Percentiles rank a stretch among this genome's conserved stretches.
Conservation (phyloP, 2,329 filamentous ascomycete species). For the Phialophora expanda region DNA sequence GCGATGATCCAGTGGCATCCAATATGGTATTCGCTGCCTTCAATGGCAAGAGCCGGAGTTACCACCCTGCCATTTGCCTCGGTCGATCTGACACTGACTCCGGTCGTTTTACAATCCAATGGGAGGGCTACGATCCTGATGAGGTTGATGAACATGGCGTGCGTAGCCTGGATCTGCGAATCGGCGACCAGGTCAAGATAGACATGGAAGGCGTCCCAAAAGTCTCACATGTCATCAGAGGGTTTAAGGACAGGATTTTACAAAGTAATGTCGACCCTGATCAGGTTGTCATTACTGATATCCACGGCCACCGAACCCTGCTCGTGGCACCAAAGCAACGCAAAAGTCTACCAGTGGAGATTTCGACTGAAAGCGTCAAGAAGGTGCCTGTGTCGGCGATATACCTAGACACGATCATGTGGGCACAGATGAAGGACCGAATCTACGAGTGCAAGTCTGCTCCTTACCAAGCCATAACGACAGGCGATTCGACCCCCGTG, state of each 20-base stretch:
- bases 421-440: slow-evolving; percentile 53
- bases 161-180: slow-evolving; percentile 52
- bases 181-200: slow-evolving; percentile 55
- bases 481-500: slow-evolving; percentile 46
- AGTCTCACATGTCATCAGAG: slow-evolving; percentile 51
- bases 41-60: slow-evolving; percentile 60
- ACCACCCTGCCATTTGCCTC: slow-evolving; percentile 65
- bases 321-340: slow-evolving; percentile 51
- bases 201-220: slow-evolving; percentile 51
- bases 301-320: slow-evolving; percentile 51
- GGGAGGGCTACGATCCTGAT: slow-evolving; percentile 51
- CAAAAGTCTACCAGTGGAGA: slow-evolving; percentile 48
- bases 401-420: slow-evolving; percentile 55
- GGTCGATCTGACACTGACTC: slow-evolving; percentile 49
- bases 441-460: slow-evolving; percentile 42
- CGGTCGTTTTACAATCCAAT: slow-evolving; percentile 54
- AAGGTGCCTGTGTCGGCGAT: slow-evolving; percentile 52
- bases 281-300: slow-evolving; percentile 45
- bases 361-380: slow-evolving; percentile 43
- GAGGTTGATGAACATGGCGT: slow-evolving; percentile 49
- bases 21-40: slow-evolving; percentile 65
- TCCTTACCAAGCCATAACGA: slow-evolving; percentile 34
- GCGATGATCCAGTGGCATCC: slow-evolving; percentile 44
- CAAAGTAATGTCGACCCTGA: slow-evolving; percentile 33
- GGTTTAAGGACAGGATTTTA: slow-evolving; percentile 47